Conservation (phyloP, 2,329 filamentous ascomycete species). For the Aplosporella prunicola region DNA sequence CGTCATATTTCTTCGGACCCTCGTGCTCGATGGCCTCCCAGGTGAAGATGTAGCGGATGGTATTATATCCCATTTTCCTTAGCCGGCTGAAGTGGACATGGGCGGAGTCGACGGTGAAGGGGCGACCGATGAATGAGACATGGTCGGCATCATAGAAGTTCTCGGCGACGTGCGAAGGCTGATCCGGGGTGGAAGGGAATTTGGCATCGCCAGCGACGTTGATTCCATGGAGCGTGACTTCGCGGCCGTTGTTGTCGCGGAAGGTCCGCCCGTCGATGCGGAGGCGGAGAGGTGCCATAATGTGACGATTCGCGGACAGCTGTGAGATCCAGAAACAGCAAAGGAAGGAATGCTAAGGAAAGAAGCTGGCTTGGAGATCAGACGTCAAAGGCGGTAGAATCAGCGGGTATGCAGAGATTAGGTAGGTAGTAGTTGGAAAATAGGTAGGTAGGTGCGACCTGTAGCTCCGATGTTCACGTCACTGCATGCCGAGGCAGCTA, state of each 20-base stretch:
- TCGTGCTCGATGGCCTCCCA: conserved; percentile 98
- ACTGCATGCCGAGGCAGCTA: too few species aligned
- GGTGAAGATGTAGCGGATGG: conserved; percentile 91
- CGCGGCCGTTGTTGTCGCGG: conserved; percentile 68
- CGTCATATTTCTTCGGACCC: conserved; percentile 85
- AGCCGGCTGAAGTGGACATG: conserved; percentile 78
- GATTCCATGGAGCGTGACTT: conserved; percentile 85
- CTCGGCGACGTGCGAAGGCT: conserved; percentile 67
- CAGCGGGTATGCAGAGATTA: too few species aligned
- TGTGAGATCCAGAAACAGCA: neutral
- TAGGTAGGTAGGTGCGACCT: too few species aligned
- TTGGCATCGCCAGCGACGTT: conserved; percentile 90
- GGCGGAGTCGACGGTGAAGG: conserved; percentile 75
- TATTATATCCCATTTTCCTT: conserved; percentile 88
- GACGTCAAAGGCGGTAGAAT: too few species aligned
- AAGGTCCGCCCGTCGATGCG: conserved; percentile 80
- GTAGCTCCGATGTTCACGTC: too few species aligned
- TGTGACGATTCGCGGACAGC: neutral
- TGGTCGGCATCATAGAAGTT: conserved; percentile 89
- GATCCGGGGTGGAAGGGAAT: conserved; percentile 69
- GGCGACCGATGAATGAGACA: conserved; percentile 78
- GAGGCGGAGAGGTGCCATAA: conserved; percentile 67
- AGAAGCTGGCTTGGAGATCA: neutral
- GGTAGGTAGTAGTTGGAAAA: too few species aligned
- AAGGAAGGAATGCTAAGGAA: neutral